These are phyloP conservation scores for Suillus brevipes DNA, from an alignment of 768 basidiomycete genomes.

Conservation along the genomic window DNA sequence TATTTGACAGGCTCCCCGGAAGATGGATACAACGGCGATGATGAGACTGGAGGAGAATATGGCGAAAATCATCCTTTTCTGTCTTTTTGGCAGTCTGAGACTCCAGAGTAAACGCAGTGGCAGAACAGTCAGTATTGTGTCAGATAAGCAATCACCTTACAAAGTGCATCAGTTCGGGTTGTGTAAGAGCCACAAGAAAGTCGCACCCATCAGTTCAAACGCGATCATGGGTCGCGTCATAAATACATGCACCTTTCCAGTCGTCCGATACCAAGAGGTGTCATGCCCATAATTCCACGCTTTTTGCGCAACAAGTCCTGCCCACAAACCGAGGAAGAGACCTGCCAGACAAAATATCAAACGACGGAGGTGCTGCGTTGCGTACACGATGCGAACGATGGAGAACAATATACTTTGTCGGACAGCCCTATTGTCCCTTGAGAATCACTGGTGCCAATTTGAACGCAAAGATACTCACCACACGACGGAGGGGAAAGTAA, in stretches of 20 bases:
- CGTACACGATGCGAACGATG: constrained; percentile 19
- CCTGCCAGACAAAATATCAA: constrained; percentile 10
- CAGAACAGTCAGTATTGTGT: not conserved
- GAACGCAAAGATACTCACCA: constrained; percentile 17
- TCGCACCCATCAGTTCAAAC: constrained; percentile 7
- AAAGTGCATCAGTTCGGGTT: not conserved
- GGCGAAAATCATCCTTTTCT: constrained; percentile 7
- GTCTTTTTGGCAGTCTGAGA: constrained; percentile 10
- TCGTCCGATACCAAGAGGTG: not conserved
- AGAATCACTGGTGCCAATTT: not conserved
- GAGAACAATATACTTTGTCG: constrained; percentile 24
- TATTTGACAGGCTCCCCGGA: constrained; percentile 3
- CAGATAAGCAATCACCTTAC: constrained; percentile 6
- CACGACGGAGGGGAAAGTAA: constrained; percentile 11
- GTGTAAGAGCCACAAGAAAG: not conserved
- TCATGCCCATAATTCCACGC: not conserved
- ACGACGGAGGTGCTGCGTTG: constrained; percentile 12
- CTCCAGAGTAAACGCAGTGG: constrained; percentile 11
- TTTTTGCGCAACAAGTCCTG: constrained; percentile 3
- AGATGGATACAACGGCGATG: constrained; percentile 1
- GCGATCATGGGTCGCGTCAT: not conserved
- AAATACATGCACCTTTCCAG: not conserved
- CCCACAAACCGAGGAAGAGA: constrained; percentile 15
- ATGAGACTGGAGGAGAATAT: constrained; percentile 7
- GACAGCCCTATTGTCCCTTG: constrained; percentile 16